Evolutionary conservation across 2,329 filamentous ascomycete genomes (phyloP).

Genomic region (Dactylellina parvicollis): DNA sequence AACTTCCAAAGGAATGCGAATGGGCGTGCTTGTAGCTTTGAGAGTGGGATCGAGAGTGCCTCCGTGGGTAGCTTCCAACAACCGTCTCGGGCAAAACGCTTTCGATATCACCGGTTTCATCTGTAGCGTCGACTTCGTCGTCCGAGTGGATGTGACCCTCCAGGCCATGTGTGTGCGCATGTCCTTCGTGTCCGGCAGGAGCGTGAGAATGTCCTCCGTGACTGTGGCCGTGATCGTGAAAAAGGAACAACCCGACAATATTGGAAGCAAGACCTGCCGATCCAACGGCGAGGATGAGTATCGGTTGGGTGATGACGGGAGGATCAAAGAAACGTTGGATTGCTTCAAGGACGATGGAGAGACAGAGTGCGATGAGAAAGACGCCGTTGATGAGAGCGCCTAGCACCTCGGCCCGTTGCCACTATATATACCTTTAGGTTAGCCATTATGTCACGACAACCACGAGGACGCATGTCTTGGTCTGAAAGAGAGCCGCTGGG

Average conservation of each 20-base stretch:
- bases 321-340: constrained; percentile 91
- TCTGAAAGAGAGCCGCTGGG: constrained; percentile 1
- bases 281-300: constrained; percentile 88
- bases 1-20: constrained; percentile 63
- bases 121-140: constrained; percentile 63
- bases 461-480: neutral
- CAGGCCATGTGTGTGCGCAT: constrained; percentile 64
- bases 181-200: constrained; percentile 58
- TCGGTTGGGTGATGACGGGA: constrained; percentile 83
- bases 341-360: constrained; percentile 96
- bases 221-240: constrained; percentile 90
- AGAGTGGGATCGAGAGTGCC: constrained; percentile 58
- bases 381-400: constrained; percentile 97
- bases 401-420: constrained; percentile 95
- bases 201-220: constrained; percentile 72
- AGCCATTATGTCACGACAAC: constrained; percentile 29
- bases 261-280: constrained; percentile 87
- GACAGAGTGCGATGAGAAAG: constrained; percentile 93
- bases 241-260: constrained; percentile 84
- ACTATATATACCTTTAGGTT: constrained; percentile 67
- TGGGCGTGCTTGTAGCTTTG: constrained; percentile 60
- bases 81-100: constrained; percentile 73
- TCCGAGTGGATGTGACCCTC: constrained; percentile 66
- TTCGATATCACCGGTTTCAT: constrained; percentile 69
- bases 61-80: constrained; percentile 62